These are phyloP conservation scores for Alternaria solani DNA, from an alignment of 2,329 filamentous ascomycete genomes.

Conservation along the genomic window DNA sequence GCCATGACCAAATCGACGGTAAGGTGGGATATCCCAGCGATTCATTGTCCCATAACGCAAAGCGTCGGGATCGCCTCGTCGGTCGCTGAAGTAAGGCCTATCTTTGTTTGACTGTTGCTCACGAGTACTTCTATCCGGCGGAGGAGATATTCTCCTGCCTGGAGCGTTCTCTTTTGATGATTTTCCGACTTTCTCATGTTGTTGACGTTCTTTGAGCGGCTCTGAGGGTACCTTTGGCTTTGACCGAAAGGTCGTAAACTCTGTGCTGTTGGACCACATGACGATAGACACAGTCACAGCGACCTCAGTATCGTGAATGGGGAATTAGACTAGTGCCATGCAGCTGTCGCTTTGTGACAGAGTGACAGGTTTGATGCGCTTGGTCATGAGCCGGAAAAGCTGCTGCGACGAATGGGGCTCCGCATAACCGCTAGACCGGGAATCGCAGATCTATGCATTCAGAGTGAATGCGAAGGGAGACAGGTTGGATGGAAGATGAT, in stretches of 20 bases:
- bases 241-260: constrained; percentile 77
- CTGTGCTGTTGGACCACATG: constrained; percentile 62
- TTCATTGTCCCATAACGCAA: constrained; percentile 77
- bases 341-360: not conserved
- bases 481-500: not conserved
- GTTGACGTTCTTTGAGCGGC: constrained; percentile 18
- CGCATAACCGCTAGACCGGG: not conserved
- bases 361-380: not conserved
- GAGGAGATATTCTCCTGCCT: constrained; percentile 48
- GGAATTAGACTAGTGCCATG: not conserved
- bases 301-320: not conserved
- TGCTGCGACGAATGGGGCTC: not conserved
- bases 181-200: constrained; percentile 15
- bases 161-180: constrained; percentile 13
- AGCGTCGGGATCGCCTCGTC: constrained; percentile 78
- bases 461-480: not conserved
- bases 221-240: constrained; percentile 44
- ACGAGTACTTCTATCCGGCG: constrained; percentile 5
- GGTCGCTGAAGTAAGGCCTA: constrained; percentile 61
- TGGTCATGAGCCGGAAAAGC: not conserved
- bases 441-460: not conserved
- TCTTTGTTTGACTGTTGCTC: constrained; percentile 10
- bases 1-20: constrained; percentile 73
- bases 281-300: not conserved
- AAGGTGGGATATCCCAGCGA: constrained; percentile 74